Base-by-base conservation (phyloP, 805 yeast genomes). In the Candida verbasci region DNA sequence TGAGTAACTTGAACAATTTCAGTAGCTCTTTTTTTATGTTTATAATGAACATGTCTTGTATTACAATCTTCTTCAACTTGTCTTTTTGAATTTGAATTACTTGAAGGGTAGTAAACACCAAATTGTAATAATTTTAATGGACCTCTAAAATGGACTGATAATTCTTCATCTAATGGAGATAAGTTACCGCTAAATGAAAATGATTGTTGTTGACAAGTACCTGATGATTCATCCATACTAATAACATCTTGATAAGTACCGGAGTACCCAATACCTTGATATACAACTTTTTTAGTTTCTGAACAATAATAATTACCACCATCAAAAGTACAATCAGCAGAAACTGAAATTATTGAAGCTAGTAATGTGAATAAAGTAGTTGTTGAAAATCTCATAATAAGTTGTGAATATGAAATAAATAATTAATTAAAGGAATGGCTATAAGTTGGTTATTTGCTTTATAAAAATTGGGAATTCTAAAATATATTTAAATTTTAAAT, bases 121-220 rank as follows among this genome's bases (percentile, higher is more conserved):
- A 93, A 87, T 65, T 86, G 86, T 54, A 70, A 65, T 56, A 87
- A 76, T 56, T 76, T 72, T 49, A 87, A 55, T 24, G 96, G 96
- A 51, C 96, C 96, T 71, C 96, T 82, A 72, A 86, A 83, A 62
- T 87, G 95, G 41, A 87, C 80, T 24, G 94, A 80, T 43, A 87
- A 66, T 62, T 87, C 95, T 69, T 86, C 93, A 60, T 86, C 82
- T 44, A 87, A 70, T 26, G 96, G 96, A 38, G 89, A 63, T 60
- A 86, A 62, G 40, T 76, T 52, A 38, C 96, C 96, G 11, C 80
- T 69, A 70, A 87, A 83, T 7, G 80, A 53, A 26, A 52, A 47
- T 16, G 78, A 39, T 34, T 66, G 50, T 45, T 78, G 80, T n/a
- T 82, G 53, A 70, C 97, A 89, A 24, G 68, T 39, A 58, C 97